Evolutionary conservation across 1,284 basidiomycete genomes (phyloP).

Genomic region (Trichosporon coremiiforme): DNA sequence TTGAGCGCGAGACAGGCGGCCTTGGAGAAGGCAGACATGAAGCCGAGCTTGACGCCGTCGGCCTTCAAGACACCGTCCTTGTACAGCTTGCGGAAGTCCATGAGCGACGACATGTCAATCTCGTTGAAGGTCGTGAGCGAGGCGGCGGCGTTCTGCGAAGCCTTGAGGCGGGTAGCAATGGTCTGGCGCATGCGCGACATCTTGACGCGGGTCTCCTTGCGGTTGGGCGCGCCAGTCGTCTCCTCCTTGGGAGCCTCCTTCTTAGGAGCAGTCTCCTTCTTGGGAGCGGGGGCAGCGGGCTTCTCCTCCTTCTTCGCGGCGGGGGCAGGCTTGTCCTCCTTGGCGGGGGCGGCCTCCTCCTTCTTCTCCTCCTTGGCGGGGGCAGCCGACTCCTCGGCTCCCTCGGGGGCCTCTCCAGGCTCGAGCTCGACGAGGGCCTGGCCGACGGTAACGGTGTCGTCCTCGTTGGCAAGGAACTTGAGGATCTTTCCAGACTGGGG

Average conservation of each 20-base stretch:
- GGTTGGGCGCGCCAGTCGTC: conserved; percentile 45
- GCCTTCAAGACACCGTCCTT: conserved; percentile 91
- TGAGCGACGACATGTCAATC: conserved; percentile 96
- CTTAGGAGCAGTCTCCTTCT: conserved; percentile 58
- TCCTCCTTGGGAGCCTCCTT: conserved; percentile 58
- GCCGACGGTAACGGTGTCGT: conserved; percentile 91
- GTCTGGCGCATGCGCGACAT: conserved; percentile 97
- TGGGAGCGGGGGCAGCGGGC: conserved; percentile 32
- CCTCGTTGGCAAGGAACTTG: conserved; percentile 84
- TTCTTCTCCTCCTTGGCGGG: conserved; percentile 56
- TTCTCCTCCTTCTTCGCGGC: conserved; percentile 45
- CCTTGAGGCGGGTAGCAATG: conserved; percentile 96
- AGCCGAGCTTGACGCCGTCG: conserved; percentile 95
- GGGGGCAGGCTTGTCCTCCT: conserved; percentile 53
- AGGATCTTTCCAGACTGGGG: conserved; percentile 84
- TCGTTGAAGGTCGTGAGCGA: conserved; percentile 99
- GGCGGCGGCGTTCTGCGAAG: conserved; percentile 96
- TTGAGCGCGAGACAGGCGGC: conserved; percentile 82
- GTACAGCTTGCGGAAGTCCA: conserved; percentile 92
- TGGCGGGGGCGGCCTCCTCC: conserved; percentile 46
- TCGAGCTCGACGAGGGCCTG: conserved; percentile 94
- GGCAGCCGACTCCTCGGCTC: conserved; percentile 45
- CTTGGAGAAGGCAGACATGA: conserved; percentile 96
- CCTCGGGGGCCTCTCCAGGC: conserved; percentile 66
- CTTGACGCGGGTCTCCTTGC: conserved; percentile 89